Evolutionary conservation across 441 rosid genomes (phyloP).

Genomic region (Adansonia grandidieri): DNA sequence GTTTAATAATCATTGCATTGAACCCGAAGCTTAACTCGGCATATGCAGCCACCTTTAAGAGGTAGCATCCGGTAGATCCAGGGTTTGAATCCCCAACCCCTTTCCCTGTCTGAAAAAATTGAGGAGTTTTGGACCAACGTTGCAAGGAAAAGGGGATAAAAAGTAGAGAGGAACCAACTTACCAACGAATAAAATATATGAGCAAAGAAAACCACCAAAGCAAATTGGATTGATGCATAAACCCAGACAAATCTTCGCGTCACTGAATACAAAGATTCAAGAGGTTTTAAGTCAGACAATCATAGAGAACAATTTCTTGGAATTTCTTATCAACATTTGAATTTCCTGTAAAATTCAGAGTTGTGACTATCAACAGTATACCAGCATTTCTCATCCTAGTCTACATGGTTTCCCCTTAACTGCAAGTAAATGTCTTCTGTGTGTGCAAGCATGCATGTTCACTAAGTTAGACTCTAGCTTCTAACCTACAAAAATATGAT

Average conservation of each 20-base stretch:
- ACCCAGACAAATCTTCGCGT: constrained; percentile 88
- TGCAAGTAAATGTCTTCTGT: background rate
- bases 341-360: background rate
- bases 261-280: constrained; percentile 50
- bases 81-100: no score
- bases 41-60: no score
- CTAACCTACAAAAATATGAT: background rate
- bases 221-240: constrained; percentile 82
- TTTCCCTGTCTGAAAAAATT: background rate
- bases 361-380: background rate
- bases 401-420: background rate
- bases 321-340: constrained; percentile 3
- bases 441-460: background rate
- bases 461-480: background rate
- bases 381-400: background rate
- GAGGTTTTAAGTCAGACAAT: constrained; percentile 21
- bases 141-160: background rate
- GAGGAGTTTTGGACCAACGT: background rate
- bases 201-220: constrained; percentile 81
- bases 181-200: constrained; percentile 84
- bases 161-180: constrained; percentile 34
- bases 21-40: no score
- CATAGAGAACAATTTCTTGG: background rate
- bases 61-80: no score
- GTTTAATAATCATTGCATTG: background rate